Base-by-base conservation (phyloP, 73 alveolate species). In the Tetrahymena thermophila region DNA sequence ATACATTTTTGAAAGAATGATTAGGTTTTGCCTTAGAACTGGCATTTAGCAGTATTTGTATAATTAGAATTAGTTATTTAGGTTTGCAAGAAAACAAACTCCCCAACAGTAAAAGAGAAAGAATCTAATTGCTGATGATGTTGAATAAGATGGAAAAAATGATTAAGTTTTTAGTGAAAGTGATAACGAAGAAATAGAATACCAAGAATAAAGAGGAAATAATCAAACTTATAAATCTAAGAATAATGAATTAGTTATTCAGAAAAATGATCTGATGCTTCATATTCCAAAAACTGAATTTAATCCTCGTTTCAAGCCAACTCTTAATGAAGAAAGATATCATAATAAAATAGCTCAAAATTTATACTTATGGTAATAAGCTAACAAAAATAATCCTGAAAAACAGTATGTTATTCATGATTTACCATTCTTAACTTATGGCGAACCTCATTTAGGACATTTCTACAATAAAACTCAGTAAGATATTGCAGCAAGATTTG, bases 371-470 rank as follows among this genome's bases (percentile, higher is more conserved):
- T 71, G 89, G 89, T 19, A 71, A 11, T 3, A n/a, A 71, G 40
- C 37, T 7, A n/a, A 71, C 13, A 71, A 71, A 17, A 71, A 71
- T 31, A 71, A 71, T n/a, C 89, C 89, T 28, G 42, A 71, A 71
- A 71, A 71, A 31, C 13, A 71, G 17, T 98, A 98, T 96, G 97
- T 98, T 0, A 96, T 97, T 83, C 98, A 97, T 94, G 99, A 98
- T 55, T 98, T 98, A 5, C 99, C 99, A 8, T 98, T 98, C 56
- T 98, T 97, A 85, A 98, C 99, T 17, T 96, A 98, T 93, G 99
- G 99, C 11, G 97, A 94, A 94, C 98, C 99, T 40, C 99, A 98
- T 94, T 94, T 97, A 55, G 99, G 99, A 35, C 98, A 97, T 83
- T 94, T 98, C 28, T 97, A 96, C 34, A 98, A 98, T 84, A 98